Base-by-base conservation (phyloP, 163 green algal genomes). In the Prototheca stagnorum region DNA sequence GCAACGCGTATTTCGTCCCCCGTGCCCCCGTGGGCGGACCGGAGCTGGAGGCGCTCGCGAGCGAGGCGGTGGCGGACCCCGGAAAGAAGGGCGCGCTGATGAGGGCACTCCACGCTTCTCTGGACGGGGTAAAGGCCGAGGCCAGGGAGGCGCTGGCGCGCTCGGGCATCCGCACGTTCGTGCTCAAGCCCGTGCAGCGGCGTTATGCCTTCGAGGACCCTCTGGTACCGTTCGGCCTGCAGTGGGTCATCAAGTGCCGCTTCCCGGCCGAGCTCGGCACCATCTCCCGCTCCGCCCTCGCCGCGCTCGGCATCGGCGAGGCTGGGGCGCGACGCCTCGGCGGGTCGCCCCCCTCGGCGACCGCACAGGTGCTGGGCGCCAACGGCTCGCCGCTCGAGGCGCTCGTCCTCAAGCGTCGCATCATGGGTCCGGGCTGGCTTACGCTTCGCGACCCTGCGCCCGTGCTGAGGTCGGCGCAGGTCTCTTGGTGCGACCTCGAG, bases 391-490 rank as follows among this genome's bases (percentile, higher is more conserved):
- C 43, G n/a, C 65, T 93, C 40, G 89, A 98, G 79, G 58, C 75
- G 3, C 47, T 96, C 41, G 53, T 89, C 43, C 43, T 98, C 8
- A 97, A 97, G 78, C 72, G 90, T 9, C 62, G 66, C 35, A 55
- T 98, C 41, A 94, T 85, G 76, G 89, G 91, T 3, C 86, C 89
- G 6, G 67, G 57, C 55, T 98, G 89, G 89, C 48, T 95, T 9
- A 36, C 47, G 2, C 28, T 98, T 4, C 35, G 31, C n/a, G 64
- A 65, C 17, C 65, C 81, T 4, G 64, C 28, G 4, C 26, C 64
- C 8, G 56, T 85, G 4, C 61, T 77, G 19, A 45, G 70, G 27
- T 33, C 25, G 24, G 46, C 48, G 17, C 73, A 82, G 71, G 57
- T 88, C 37, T 94, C 73, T 40, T 95, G 86, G 75, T 95, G 86